Conservation (phyloP, 257 asterid genomes). For the Salvia miltiorrhiza region DNA sequence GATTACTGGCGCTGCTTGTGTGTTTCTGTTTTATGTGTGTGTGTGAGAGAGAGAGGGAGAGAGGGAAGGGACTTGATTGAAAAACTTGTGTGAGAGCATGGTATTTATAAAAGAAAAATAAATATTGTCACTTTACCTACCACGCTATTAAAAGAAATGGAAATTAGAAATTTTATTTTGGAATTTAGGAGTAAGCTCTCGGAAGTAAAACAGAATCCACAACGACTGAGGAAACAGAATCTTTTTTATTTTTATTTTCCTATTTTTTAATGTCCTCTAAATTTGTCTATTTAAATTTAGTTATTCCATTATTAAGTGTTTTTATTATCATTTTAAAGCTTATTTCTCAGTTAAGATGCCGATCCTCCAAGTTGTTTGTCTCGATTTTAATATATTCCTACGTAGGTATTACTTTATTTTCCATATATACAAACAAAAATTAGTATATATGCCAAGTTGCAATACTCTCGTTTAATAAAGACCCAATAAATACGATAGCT, state of each 20-base stretch:
- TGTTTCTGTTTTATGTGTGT: not conserved
- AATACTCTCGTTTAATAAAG: too few relatives aligned
- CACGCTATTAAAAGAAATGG: not conserved
- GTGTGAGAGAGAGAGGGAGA: not conserved
- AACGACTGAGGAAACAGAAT: not conserved
- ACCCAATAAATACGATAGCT: too few relatives aligned
- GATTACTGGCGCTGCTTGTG: not conserved
- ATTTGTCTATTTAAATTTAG: not conserved
- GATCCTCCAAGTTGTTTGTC: not conserved
- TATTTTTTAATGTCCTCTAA: not conserved
- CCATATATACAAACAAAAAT: too few relatives aligned
- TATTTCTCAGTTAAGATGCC: not conserved
- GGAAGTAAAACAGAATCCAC: conserved; percentile 4
- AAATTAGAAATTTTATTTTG: not conserved
- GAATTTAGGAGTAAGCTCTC: not conserved
- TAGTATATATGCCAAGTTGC: too few relatives aligned
- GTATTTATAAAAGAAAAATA: conserved; percentile 22
- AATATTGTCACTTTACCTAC: conserved; percentile 24
- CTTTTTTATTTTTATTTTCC: not conserved
- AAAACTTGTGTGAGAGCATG: not conserved
- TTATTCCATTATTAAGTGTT: not conserved
- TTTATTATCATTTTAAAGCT: not conserved
- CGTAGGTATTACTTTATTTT: too few relatives aligned
- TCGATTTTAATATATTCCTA: too few relatives aligned
- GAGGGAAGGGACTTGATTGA: not conserved